A percentile compares a stretch with the other conserved stretches of the same genome.
Conservation (phyloP, 352 stramenopile genomes). For the Phytophthora vignae region DNA sequence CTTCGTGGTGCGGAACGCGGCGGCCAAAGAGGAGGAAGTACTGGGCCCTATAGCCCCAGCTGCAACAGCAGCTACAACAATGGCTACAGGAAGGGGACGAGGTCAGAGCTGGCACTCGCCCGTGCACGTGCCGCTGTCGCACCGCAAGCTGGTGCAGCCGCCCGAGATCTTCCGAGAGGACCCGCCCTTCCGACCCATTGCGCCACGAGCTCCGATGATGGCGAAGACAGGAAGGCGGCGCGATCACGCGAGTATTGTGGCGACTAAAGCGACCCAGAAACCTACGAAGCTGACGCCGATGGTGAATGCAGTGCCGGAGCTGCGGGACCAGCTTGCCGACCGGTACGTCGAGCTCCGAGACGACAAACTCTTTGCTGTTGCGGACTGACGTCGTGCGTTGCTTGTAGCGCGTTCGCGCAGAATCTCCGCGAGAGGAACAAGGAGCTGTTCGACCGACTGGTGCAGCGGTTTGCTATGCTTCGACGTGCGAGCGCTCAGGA, state of each 20-base stretch:
- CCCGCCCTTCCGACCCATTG: conserved; percentile 45
- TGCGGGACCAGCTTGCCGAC: conserved; percentile 26
- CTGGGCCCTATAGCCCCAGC: conserved; percentile 18
- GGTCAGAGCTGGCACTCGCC: conserved; percentile 69
- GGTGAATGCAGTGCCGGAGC: conserved; percentile 3
- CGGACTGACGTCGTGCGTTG: conserved; percentile 4
- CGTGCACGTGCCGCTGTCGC: conserved; percentile 62
- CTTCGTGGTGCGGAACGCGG: conserved; percentile 51
- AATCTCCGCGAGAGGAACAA: conserved; percentile 49
- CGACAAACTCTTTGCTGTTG: background rate
- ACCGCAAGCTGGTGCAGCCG: conserved; percentile 69
- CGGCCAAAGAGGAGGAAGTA: conserved; percentile 28
- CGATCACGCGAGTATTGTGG: conserved; percentile 7
- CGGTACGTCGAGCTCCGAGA: conserved; percentile 20
- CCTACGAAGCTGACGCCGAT: conserved; percentile 29
- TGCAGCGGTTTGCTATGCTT: conserved; percentile 37
- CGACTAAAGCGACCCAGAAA: conserved; percentile 12
- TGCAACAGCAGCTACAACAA: background rate
- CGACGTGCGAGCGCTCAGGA: conserved; percentile 18
- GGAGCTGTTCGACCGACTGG: conserved; percentile 47
- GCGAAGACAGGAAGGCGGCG: conserved; percentile 1
- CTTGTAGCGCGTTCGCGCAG: conserved; percentile 30
- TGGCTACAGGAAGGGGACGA: conserved; percentile 4
- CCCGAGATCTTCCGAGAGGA: conserved; percentile 56
- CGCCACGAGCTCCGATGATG: conserved; percentile 12